These are phyloP conservation scores for Coniochaeta sp. DNA, from an alignment of 2,329 filamentous ascomycete genomes.

Conservation along the genomic window DNA sequence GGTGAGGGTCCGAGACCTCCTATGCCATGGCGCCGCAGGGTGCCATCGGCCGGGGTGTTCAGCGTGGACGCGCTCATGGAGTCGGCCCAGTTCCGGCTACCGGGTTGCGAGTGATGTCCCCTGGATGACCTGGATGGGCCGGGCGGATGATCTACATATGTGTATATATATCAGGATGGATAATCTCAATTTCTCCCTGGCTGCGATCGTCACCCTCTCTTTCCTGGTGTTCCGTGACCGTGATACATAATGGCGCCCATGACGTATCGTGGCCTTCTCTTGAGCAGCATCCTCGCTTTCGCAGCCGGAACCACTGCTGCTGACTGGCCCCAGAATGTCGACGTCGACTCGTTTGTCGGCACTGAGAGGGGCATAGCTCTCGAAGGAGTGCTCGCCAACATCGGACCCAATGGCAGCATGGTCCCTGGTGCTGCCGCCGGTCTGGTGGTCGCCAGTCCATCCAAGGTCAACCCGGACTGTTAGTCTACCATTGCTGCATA, in stretches of 20 bases:
- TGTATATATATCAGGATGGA: neutral
- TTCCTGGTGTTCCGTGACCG: neutral
- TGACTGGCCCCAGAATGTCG: constrained; percentile 1
- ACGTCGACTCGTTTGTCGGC: constrained; percentile 32
- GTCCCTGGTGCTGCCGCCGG: constrained; percentile 38
- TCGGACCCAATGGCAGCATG: constrained; percentile 44
- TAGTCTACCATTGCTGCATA: constrained; percentile 23
- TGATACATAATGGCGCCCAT: neutral
- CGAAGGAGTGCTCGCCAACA: constrained; percentile 46
- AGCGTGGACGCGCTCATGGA: neutral
- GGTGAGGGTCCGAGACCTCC: neutral
- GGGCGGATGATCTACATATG: neutral
- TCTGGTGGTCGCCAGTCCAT: constrained; percentile 48
- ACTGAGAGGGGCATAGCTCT: constrained; percentile 43
- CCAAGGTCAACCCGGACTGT: constrained; percentile 46
- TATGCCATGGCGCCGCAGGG: neutral
- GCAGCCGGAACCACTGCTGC: neutral
- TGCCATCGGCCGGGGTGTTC: neutral
- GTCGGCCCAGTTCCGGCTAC: neutral
- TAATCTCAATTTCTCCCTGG: neutral
- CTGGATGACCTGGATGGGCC: neutral
- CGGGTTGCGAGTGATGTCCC: neutral
- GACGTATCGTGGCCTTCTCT: neutral
- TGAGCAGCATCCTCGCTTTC: neutral
- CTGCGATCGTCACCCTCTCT: neutral